phyloP scores from a whole-genome alignment of 1,284 basidiomycete species.

The Pseudozyma sp. region DNA sequence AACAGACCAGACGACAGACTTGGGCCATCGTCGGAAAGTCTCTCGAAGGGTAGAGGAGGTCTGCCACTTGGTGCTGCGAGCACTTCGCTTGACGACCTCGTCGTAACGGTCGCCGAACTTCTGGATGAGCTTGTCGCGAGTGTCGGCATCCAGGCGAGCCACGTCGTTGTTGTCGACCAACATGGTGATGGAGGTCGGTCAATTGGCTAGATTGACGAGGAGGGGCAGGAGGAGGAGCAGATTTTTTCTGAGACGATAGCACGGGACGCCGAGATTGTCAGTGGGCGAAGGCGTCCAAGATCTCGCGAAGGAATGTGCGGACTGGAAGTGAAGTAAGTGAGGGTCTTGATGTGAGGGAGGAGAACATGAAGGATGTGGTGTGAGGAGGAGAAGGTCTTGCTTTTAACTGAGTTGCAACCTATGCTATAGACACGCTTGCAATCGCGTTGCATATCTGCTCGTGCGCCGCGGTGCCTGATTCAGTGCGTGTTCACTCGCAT shows the following conservation, averaged over 20 bases:
- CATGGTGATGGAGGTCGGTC: conserved; percentile 11
- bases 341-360: not conserved
- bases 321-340: not conserved
- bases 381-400: not conserved
- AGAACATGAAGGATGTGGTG: not conserved
- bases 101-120: conserved; percentile 60
- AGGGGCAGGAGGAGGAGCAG: conserved; percentile 3
- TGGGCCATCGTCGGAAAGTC: conserved; percentile 69
- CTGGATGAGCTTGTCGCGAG: conserved; percentile 36
- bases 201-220: not conserved
- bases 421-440: not conserved
- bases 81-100: conserved; percentile 68
- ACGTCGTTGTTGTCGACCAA: conserved; percentile 42
- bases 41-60: conserved; percentile 68
- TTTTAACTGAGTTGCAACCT: conserved; percentile 1
- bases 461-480: not conserved
- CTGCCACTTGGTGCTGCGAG: conserved; percentile 69
- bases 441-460: not conserved
- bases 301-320: too few species aligned
- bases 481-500: not conserved
- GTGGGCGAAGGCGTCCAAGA: too few species aligned
- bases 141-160: conserved; percentile 49
- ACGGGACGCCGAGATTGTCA: too few species aligned
- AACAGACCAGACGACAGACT: conserved; percentile 71
- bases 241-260: not conserved